Percentiles rank a stretch among this genome's conserved stretches.
These are phyloP conservation scores for Globisporangium paddicum DNA, from an alignment of 352 stramenopile species.

Conservation along the genomic window DNA sequence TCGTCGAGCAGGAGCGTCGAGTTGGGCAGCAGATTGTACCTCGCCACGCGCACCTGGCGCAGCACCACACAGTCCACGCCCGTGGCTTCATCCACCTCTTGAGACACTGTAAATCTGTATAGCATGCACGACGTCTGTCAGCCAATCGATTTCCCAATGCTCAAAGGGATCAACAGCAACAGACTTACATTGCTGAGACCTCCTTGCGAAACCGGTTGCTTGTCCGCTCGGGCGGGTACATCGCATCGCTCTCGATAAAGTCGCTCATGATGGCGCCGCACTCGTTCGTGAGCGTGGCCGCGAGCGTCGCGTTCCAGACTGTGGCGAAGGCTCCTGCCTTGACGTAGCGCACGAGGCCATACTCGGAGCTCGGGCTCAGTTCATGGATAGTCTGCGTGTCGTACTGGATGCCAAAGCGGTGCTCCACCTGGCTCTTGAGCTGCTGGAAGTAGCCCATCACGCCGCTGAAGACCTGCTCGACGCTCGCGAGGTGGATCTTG, in stretches of 20 bases:
- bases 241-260: conserved; percentile 36
- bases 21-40: conserved; percentile 40
- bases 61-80: background rate
- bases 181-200: background rate
- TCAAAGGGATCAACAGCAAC: too few relatives aligned
- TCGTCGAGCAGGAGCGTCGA: conserved; percentile 34
- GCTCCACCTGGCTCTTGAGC: background rate
- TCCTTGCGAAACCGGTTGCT: background rate
- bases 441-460: background rate
- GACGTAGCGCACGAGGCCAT: background rate
- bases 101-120: background rate
- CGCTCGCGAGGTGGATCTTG: background rate
- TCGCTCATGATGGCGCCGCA: conserved; percentile 27
- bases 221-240: conserved; percentile 6
- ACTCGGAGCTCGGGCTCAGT: background rate
- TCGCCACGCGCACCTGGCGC: conserved; percentile 13
- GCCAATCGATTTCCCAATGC: background rate
- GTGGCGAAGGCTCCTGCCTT: background rate
- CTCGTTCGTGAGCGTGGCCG: background rate
- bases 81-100: background rate
- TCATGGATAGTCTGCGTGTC: background rate
- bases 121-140: background rate
- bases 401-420: conserved; percentile 3
- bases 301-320: background rate
- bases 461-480: background rate